These are phyloP conservation scores for Aspergillus novoparasiticus DNA, from an alignment of 2,329 filamentous ascomycete genomes.

Conservation along the genomic window DNA sequence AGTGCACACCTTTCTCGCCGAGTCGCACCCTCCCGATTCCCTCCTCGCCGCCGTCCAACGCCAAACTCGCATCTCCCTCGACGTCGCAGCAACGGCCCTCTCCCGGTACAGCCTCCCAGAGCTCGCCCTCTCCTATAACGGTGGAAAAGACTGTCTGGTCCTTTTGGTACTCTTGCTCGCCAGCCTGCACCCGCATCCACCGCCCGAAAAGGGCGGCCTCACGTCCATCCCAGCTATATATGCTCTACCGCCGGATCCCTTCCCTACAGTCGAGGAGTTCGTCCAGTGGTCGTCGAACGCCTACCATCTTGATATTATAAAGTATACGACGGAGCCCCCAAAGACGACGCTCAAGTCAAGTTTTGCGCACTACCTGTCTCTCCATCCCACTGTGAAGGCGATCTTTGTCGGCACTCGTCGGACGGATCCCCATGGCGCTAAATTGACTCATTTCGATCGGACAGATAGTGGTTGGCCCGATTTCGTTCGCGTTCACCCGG, in stretches of 20 bases:
- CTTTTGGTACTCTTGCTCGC: slow-evolving; percentile 85
- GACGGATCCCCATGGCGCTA: slow-evolving; percentile 86
- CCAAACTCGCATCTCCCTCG: slow-evolving; percentile 73
- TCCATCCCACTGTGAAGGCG: slow-evolving; percentile 62
- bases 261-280: slow-evolving; percentile 83
- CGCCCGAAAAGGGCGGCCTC: slow-evolving; percentile 23
- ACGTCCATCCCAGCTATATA: slow-evolving; percentile 77
- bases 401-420: slow-evolving; percentile 86
- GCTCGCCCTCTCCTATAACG: slow-evolving; percentile 92
- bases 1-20: slow-evolving; percentile 67
- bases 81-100: slow-evolving; percentile 74
- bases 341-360: slow-evolving; percentile 69
- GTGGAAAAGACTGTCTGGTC: slow-evolving; percentile 96
- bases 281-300: slow-evolving; percentile 65
- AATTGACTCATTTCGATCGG: slow-evolving; percentile 77
- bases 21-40: slow-evolving; percentile 58
- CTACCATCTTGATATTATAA: slow-evolving; percentile 76
- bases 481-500: slow-evolving; percentile 91
- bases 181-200: slow-evolving; percentile 54
- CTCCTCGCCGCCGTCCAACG: slow-evolving; percentile 66
- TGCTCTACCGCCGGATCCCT: slow-evolving; percentile 82
- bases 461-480: slow-evolving; percentile 89
- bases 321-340: slow-evolving; percentile 67
- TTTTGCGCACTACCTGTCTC: slow-evolving; percentile 71
- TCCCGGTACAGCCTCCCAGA: slow-evolving; percentile 74